phyloP scores from a whole-genome alignment of 306 rosid genomes.

The Gynostemma pentaphyllum region DNA sequence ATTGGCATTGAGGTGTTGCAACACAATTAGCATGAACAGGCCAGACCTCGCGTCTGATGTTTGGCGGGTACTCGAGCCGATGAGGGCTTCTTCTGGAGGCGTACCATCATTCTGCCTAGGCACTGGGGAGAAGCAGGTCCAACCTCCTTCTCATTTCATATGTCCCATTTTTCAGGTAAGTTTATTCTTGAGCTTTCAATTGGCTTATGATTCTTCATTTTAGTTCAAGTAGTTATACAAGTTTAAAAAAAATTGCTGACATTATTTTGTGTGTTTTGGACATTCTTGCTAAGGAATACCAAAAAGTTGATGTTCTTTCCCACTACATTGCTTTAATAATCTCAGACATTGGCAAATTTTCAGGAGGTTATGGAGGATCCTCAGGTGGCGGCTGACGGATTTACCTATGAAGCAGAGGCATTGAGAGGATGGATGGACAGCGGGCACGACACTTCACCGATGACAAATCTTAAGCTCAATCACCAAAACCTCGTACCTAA shows the following conservation, averaged over 20 bases:
- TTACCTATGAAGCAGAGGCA: slow-evolving; percentile 75
- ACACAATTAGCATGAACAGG: slow-evolving; percentile 32
- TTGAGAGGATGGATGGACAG: slow-evolving; percentile 61
- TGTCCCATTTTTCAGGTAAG: slow-evolving; percentile 78
- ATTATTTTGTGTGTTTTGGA: too few relatives aligned
- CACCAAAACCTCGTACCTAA: slow-evolving; percentile 55
- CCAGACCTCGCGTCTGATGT: slow-evolving; percentile 63
- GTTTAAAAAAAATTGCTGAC: too few relatives aligned
- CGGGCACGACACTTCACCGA: slow-evolving; percentile 65
- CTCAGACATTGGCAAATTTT: slow-evolving; percentile 20
- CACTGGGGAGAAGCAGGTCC: slow-evolving; percentile 33
- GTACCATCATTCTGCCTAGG: slow-evolving; percentile 24
- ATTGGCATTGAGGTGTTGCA: slow-evolving; percentile 76
- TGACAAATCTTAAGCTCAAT: slow-evolving; percentile 52
- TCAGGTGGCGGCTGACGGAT: slow-evolving; percentile 81
- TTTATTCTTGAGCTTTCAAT: not conserved
- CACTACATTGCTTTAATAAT: too few relatives aligned
- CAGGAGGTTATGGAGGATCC: slow-evolving; percentile 89
- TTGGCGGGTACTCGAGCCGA: slow-evolving; percentile 66
- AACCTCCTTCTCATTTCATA: slow-evolving; percentile 56
- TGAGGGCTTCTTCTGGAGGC: slow-evolving; percentile 52
- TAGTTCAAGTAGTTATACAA: not conserved
- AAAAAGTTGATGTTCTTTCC: too few relatives aligned
- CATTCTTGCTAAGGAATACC: too few relatives aligned
- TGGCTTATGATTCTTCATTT: not conserved